Conservation (phyloP, 164 flowering plant genomes). For the Stephania yunnanensis region DNA sequence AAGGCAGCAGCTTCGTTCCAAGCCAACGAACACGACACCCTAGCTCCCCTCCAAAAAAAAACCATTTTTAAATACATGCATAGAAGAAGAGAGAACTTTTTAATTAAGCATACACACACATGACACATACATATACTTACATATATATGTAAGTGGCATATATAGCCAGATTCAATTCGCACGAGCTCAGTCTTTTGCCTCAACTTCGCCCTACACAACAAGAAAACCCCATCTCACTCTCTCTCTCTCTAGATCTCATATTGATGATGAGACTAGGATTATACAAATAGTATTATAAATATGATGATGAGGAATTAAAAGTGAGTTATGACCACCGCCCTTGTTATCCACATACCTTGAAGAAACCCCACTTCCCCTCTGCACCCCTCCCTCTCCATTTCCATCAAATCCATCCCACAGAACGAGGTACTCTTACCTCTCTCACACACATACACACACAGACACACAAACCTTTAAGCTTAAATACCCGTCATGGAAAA, state of each 20-base stretch:
- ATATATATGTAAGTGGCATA: neutral
- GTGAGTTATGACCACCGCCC: constrained; percentile 27
- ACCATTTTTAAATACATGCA: neutral
- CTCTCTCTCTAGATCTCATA: neutral
- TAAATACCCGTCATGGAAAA: constrained; percentile 11
- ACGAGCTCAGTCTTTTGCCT: neutral
- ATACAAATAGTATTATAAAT: too few species aligned
- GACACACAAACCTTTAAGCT: neutral
- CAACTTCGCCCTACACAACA: neutral
- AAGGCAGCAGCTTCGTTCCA: neutral
- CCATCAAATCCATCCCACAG: constrained; percentile 3
- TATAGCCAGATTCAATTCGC: neutral
- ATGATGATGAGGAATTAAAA: neutral
- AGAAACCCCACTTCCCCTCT: neutral
- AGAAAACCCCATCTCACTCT: neutral
- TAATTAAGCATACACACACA: too few species aligned
- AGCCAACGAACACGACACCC: neutral
- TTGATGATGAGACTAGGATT: too few species aligned
- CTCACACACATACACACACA: too few species aligned
- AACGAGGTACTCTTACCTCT: constrained; percentile 8
- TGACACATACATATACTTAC: too few species aligned
- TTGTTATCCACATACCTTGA: constrained; percentile 8
- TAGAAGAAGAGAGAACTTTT: neutral
- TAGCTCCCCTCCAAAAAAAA: neutral
- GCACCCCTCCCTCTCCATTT: constrained; percentile 1